These are phyloP conservation scores for Seminavis robusta DNA, from an alignment of 108 stramenopile species.

Conservation along the genomic window DNA sequence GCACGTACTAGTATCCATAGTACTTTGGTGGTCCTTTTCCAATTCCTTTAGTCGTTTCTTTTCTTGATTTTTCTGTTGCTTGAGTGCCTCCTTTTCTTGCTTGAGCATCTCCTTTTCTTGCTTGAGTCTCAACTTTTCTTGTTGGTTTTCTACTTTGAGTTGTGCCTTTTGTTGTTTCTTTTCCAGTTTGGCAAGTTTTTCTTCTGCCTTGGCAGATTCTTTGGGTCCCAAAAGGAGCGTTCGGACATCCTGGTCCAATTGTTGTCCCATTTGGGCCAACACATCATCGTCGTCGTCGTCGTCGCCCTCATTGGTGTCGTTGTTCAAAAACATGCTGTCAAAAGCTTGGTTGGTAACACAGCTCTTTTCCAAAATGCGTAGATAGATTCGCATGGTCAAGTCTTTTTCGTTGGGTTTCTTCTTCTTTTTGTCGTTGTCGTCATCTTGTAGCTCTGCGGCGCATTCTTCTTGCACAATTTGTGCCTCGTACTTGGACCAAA, in stretches of 20 bases:
- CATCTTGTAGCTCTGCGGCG: conserved; percentile 34
- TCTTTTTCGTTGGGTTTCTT: conserved; percentile 66
- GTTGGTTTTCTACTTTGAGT: background rate
- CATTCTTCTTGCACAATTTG: conserved; percentile 3
- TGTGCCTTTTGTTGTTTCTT: background rate
- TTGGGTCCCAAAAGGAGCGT: conserved; percentile 14
- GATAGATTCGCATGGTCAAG: conserved; percentile 67
- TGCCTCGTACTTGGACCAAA: conserved; percentile 84
- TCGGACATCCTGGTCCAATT: conserved; percentile 42
- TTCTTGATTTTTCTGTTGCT: background rate
- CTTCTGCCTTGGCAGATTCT: background rate
- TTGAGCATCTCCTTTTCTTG: background rate
- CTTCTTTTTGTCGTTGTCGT: conserved; percentile 16
- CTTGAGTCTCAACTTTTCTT: background rate
- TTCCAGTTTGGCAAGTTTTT: background rate
- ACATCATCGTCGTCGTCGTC: background rate
- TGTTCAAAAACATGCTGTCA: conserved; percentile 1
- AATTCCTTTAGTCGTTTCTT: background rate
- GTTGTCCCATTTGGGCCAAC: conserved; percentile 10
- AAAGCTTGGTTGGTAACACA: conserved; percentile 75
- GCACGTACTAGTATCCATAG: too few relatives aligned
- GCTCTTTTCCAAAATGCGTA: conserved; percentile 84
- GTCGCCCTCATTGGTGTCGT: background rate
- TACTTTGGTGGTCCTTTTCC: too few relatives aligned
- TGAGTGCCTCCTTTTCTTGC: background rate